These are phyloP conservation scores for Phialocephala subalpina DNA, from an alignment of 2,329 filamentous ascomycete species.

Conservation along the genomic window DNA sequence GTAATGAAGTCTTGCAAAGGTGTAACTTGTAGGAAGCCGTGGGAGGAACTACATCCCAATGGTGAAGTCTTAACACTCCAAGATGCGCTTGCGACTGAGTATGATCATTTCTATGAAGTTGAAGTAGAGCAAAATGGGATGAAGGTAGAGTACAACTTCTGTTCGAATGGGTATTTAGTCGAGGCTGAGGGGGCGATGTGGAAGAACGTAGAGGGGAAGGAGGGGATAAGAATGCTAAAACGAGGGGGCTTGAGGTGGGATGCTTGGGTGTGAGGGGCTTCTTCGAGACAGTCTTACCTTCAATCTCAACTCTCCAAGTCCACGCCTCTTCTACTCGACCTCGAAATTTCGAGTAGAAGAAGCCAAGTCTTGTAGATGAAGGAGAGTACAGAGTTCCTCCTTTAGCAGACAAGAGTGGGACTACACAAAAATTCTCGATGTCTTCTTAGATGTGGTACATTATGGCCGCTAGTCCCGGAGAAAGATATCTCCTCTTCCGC, in stretches of 20 bases:
- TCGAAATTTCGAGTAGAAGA: too few species aligned
- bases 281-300: too few species aligned
- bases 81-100: conserved; percentile 55
- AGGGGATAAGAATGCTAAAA: conserved; percentile 1
- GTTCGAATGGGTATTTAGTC: conserved; percentile 63
- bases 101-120: conserved; percentile 59
- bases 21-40: conserved; percentile 59
- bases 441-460: too few species aligned
- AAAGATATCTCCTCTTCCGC: too few species aligned
- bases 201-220: background rate
- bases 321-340: too few species aligned
- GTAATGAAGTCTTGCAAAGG: conserved; percentile 68
- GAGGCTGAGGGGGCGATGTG: conserved; percentile 58
- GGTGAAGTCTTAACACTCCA: conserved; percentile 57
- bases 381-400: too few species aligned
- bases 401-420: too few species aligned
- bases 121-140: conserved; percentile 40
- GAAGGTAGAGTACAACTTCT: conserved; percentile 61
- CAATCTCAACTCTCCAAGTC: too few species aligned
- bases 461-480: too few species aligned
- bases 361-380: too few species aligned
- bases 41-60: conserved; percentile 61
- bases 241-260: conserved; percentile 17
- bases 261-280: conserved; percentile 21
- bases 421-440: too few species aligned